Evolutionary conservation across 139 green algal species (phyloP), one percentile per base, ranked within the genome.

Genomic region (Penium margaritaceum): DNA sequence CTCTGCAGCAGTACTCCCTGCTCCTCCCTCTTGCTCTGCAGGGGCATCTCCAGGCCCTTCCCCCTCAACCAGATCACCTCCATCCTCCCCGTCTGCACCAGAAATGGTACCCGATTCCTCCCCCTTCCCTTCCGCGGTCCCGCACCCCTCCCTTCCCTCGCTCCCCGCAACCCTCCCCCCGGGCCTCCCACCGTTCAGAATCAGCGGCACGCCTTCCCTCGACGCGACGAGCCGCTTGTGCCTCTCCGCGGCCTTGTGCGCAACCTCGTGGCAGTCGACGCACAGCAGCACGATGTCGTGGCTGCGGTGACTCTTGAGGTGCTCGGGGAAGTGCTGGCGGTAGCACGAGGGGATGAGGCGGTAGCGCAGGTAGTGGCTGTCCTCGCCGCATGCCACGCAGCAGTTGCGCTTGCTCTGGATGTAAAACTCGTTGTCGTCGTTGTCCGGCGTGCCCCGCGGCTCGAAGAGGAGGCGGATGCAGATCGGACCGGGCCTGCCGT

Each of bases 271-370:
- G 46, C 75, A 81, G 37, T 81, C 75, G 33, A 81, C 36, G 63
- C 75, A 81, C 15, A 81, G 66, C 30, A 81, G 75, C 38, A 81
- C 75, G 29, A 81, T 81, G 60, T 81, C 75, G 41, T 81, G 75
- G 1, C 29, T 63, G 29, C 75, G 60, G 63, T 81, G 75, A n/a
- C 35, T 67, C 63, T 81, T 81, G 14, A 81, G 38, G 27, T 71
- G 51, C 43, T 72, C 67, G 36, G 75, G 75, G 43, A 81, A 81
- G 2, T 77, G 33, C 12, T 77, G 75, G 21, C 75, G 47, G 58
- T 81, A 81, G 63, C 75, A 81, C 21, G 67, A 81, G 27, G 75
- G 75, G 0, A 81, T 39, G 30, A 81, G 38, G 14, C 75, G 60
- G 41, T 77, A 81, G 55, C 75, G 58, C 3, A 81, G 38, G 54